Evolutionary conservation across 2,329 filamentous ascomycete genomes (phyloP), one percentile per base, ranked within the genome.

Genomic region (Rutstroemia sp.): DNA sequence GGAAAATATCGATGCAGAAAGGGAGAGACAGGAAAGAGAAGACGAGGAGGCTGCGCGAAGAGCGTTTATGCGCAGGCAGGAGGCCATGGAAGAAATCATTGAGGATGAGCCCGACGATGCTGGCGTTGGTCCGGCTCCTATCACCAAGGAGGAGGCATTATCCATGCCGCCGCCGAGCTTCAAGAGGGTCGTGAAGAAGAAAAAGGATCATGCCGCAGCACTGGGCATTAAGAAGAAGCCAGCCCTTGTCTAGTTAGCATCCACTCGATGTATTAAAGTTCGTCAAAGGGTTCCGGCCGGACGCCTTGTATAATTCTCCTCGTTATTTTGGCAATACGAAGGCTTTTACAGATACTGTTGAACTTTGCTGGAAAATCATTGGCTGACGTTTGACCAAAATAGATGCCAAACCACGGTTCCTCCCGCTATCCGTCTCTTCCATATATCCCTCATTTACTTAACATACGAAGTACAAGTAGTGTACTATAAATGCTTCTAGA

Each of bases 171-270:
- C 80, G 5, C 84, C 86, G 3, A 83, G 82, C 0, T 95, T 92
- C 67, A 87, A 88, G 70, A 78, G 88, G 58, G 81, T 84, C 45
- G 78, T 86, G 49, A 96, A 95, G 75, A 87, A 89, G 74, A 97
- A 96, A 75, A 95, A 94, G 72, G 84, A 94, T 58, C 81, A 87
- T 57, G 76, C 83, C 0, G 84, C 86, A 14, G 75, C 85, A 21
- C 72, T 96, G 49, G 91, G 92, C 1, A 92, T 96, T 65, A 96
- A 96, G 76, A 94, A 89, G 78, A 92, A 91, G 73, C 75, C 79
- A 16, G 75, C 79, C 0, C 66, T 85, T 17, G 78, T 83, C 4
- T 84, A 23, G 44, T 17, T 7, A 12, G 23, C 17, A 23, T 10
- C 39, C 14, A 1, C 39, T 9, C 19, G 39, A 42, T 19, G 9